Conservation (phyloP, 495 filamentous ascomycete species). For the Penicillium paradoxum region DNA sequence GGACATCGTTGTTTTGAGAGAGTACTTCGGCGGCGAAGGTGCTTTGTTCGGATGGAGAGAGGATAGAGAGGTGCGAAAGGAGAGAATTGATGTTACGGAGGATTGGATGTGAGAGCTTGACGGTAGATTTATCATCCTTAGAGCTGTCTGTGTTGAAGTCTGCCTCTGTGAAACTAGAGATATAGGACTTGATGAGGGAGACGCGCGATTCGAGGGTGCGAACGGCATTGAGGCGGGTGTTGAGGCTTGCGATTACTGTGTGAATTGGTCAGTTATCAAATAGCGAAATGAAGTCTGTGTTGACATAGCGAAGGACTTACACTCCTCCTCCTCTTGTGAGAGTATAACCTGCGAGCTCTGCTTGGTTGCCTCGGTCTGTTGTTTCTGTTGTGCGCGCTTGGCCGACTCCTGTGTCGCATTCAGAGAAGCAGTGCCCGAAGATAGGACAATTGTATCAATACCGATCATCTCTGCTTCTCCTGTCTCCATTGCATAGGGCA, state of each 20-base stretch:
- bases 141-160: conserved; percentile 34
- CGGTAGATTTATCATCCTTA: conserved; percentile 17
- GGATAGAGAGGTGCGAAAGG: conserved; percentile 50
- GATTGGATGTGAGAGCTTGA: conserved; percentile 42
- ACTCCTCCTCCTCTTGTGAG: conserved; percentile 74
- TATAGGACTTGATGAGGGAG: conserved; percentile 73
- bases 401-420: conserved; percentile 10
- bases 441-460: conserved; percentile 83
- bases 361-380: conserved; percentile 37
- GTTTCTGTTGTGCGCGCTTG: conserved; percentile 14
- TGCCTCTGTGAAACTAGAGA: conserved; percentile 64
- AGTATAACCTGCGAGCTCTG: conserved; percentile 45
- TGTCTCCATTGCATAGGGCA: conserved; percentile 85
- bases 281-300: not conserved
- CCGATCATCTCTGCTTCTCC: conserved; percentile 97
- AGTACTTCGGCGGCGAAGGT: conserved; percentile 59
- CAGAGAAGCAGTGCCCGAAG: conserved; percentile 67
- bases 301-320: conserved; percentile 30
- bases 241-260: conserved; percentile 63
- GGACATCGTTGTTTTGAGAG: conserved; percentile 72
- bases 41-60: conserved; percentile 47
- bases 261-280: conserved; percentile 12
- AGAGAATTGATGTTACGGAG: conserved; percentile 54
- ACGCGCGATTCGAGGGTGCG: conserved; percentile 86
- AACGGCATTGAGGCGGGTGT: conserved; percentile 84